A percentile compares a stretch with the other conserved stretches of the same genome.
Evolutionary conservation across 2,329 filamentous ascomycete species (phyloP).

Genomic region (Fusarium sp.): DNA sequence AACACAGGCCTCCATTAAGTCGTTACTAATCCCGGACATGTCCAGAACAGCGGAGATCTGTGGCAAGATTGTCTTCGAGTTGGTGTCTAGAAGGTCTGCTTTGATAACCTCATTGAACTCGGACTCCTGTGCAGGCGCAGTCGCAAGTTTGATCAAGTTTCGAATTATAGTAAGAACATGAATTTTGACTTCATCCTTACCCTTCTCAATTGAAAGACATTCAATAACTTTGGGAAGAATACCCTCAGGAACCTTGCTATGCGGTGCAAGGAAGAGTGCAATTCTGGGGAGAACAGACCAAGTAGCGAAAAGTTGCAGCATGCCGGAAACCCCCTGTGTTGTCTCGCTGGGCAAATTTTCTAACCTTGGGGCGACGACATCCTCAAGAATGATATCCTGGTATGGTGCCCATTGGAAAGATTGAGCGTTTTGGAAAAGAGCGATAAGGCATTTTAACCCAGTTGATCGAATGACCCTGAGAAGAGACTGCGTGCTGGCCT

Average conservation of each 20-base stretch:
- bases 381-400: conserved; percentile 73
- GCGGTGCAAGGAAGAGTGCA: conserved; percentile 69
- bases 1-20: conserved; percentile 81
- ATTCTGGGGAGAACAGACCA: conserved; percentile 78
- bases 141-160: conserved; percentile 70
- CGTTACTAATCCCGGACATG: conserved; percentile 68
- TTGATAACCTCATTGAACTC: conserved; percentile 67
- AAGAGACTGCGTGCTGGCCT: conserved; percentile 63
- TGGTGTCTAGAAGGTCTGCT: conserved; percentile 64
- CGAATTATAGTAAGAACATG: conserved; percentile 82
- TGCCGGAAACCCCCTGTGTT: conserved; percentile 85
- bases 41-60: conserved; percentile 75
- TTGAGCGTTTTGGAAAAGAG: conserved; percentile 78
- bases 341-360: conserved; percentile 84
- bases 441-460: conserved; percentile 83
- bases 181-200: conserved; percentile 86
- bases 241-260: conserved; percentile 59
- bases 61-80: conserved; percentile 68
- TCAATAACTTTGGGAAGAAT: conserved; percentile 78
- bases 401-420: conserved; percentile 78
- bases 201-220: conserved; percentile 75
- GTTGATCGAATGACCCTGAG: conserved; percentile 73
- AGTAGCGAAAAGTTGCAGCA: conserved; percentile 80
- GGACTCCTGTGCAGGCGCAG: conserved; percentile 62
- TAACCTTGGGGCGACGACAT: conserved; percentile 80